A percentile compares a stretch with the other conserved stretches of the same genome.
These are phyloP conservation scores for Coniella lustricola DNA, from an alignment of 2,329 filamentous ascomycete species.

Conservation along the genomic window DNA sequence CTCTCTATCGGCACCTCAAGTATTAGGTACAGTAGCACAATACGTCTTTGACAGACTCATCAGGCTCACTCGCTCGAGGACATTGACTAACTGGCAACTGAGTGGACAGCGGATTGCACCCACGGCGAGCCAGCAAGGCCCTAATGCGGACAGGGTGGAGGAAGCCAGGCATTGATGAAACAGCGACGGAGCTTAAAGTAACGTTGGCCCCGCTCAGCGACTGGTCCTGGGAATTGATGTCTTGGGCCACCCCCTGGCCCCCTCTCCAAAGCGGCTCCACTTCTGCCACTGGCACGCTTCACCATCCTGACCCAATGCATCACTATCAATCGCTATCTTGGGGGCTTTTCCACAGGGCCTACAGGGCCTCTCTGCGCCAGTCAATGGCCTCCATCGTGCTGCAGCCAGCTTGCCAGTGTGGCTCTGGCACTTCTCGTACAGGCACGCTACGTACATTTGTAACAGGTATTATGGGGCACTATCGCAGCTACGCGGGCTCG, in stretches of 20 bases:
- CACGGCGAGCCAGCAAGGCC: constrained; percentile 3
- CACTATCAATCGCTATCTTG: too few relatives aligned
- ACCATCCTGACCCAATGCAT: neutral
- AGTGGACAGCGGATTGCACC: neutral
- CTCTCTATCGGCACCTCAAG: too few relatives aligned
- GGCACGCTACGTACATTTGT: constrained; percentile 13
- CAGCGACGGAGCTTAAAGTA: constrained; percentile 18
- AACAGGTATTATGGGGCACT: constrained; percentile 14
- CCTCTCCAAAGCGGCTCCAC: neutral
- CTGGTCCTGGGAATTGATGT: constrained; percentile 11
- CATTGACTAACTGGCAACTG: neutral
- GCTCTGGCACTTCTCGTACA: neutral
- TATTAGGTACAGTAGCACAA: too few relatives aligned
- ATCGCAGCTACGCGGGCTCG: constrained; percentile 10
- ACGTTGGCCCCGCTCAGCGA: constrained; percentile 14
- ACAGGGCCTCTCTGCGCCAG: constrained; percentile 4
- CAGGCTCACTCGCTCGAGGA: neutral
- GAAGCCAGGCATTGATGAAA: constrained; percentile 16
- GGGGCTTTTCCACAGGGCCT: neutral
- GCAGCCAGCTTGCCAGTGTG: neutral
- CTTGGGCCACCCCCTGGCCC: constrained; percentile 7
- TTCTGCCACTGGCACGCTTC: constrained; percentile 3
- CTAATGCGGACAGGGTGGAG: constrained; percentile 13
- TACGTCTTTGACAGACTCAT: too few relatives aligned
- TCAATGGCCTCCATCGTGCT: constrained; percentile 8